Evolutionary conservation across 1,139 yeast genomes (phyloP), one percentile per base, ranked within the genome.

Genomic region (Taiozyma sp.): DNA sequence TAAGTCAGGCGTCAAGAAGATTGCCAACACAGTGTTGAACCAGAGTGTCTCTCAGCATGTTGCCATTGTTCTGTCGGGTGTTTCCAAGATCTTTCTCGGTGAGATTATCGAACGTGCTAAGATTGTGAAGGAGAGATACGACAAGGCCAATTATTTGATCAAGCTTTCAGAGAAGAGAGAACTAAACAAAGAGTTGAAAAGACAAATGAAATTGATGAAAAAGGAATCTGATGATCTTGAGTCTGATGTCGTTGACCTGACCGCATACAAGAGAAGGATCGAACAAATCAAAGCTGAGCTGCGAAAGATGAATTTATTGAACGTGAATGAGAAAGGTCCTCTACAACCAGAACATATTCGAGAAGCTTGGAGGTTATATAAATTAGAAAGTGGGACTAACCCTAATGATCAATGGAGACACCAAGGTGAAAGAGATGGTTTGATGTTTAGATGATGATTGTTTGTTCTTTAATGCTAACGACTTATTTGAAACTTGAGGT

Each of bases 11-110:
- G 88, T 92, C 14, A 88, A 88, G 66, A 88, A 87, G 62, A 74
- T 91, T 24, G 92, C 96, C 16, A 86, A 87, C 59, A 80, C 87
- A 14, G 87, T 87, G 0, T 72, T 89, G 47, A 91, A 91, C 27
- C 97, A 91, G 65, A 83, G 86, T 45, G 82, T 91, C n/a, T 85
- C 95, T 1, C 90, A 81, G 52, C 88, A 87, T 56, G 84, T 91
- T 22, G 89, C 96, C 0, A 83, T 88, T 47, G 84, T 91, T 7
- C 70, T 92, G 48, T 90, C 95, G 9, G 97, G 97, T 67, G 79
- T 91, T 51, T 86, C 96, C 3, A 92, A 92, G 65, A 88, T 89
- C 65, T 87, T 88, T 65, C 78, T 91, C 14, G 96, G 97, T 12
- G 97, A 93, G 60, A 78, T 92, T 9, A 85, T 92, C 24, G 96